Evolutionary conservation across 108 stramenopile species (phyloP).

Genomic region (Stephanodiscus triporus): DNA sequence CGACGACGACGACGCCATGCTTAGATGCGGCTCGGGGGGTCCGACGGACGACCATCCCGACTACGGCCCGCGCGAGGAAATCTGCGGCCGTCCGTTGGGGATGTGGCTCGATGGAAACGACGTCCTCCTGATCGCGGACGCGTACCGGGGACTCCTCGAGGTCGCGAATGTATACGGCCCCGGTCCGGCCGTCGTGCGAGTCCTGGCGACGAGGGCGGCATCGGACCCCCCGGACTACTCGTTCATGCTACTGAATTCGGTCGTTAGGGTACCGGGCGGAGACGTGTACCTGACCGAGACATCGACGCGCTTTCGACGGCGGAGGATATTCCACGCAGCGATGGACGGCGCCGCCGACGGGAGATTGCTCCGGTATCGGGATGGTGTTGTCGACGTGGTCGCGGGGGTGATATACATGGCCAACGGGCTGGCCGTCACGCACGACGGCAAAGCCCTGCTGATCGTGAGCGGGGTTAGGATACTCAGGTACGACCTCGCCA

Average conservation of each 20-base stretch:
- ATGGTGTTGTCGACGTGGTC: constrained; percentile 13
- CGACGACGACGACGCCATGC: not conserved
- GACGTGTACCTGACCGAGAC: constrained; percentile 43
- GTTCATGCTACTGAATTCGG: constrained; percentile 35
- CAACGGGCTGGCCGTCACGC: constrained; percentile 23
- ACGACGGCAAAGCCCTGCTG: constrained; percentile 26
- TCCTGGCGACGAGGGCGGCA: constrained; percentile 28
- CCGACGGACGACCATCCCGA: constrained; percentile 24
- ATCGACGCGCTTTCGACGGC: constrained; percentile 22
- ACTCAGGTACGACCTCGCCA: constrained; percentile 13
- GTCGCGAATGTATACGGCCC: constrained; percentile 24
- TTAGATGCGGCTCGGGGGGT: constrained; percentile 27
- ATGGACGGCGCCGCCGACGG: constrained; percentile 34
- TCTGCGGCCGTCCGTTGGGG: constrained; percentile 44
- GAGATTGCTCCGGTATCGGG: constrained; percentile 16
- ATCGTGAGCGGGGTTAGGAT: constrained; percentile 33
- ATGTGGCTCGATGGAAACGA: constrained; percentile 27
- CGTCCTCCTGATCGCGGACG: constrained; percentile 38
- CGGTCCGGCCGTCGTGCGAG: not conserved
- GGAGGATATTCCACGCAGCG: constrained; percentile 46
- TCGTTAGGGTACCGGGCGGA: constrained; percentile 27
- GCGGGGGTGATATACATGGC: constrained; percentile 33
- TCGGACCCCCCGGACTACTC: constrained; percentile 13
- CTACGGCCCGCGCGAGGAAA: constrained; percentile 6
- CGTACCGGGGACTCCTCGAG: constrained; percentile 32